Base-by-base conservation (phyloP, 805 yeast genomes). In the Limtongia smithiae region DNA sequence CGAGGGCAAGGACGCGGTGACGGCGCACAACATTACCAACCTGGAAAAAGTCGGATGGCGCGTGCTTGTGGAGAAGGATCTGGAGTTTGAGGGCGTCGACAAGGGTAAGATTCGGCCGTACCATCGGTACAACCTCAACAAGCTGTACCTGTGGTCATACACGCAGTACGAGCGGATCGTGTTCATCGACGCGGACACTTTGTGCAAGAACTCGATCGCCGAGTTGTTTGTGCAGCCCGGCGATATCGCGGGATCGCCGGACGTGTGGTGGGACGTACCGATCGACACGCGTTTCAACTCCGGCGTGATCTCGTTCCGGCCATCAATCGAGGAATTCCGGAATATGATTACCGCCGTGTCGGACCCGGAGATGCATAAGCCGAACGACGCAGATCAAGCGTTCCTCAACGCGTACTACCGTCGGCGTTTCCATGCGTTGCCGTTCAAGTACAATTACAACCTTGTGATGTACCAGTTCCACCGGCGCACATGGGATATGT, bases 91-190 rank as follows among this genome's bases (percentile, higher is more conserved):
- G 20, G 51, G 48, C 24, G 63, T 60, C 34, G 58, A 60, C 38
- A 50, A 52, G 41, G 46, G 41, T 31, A 37, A 42, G 34, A 59
- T 60, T 36, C 37, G 62, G 31, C 48, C 59, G 30, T 60, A 48
- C 25, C 59, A 56, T 32, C 28, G 51, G 15, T 62, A 52, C 37
- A 62, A 68, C 4, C 70, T 75, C 54, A 75, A 82, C 39, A 83
- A 83, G 60, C 63, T 82, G 25, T 70, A 73, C 44, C 66, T 79
- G 31, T 82, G 86, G 85, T 61, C 65, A 15, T 70, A 73, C 48
- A 62, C 65, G 24, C 68, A 68, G 36, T 69, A 60, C 57, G 55
- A 71, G n/a, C 68, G 67, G 41, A 65, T 78, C 2, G 71, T 78
- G 31, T 78, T 75, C 57, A 64, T 79, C 35, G 83, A 78, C 60